These are phyloP conservation scores for Botryotinia globosa DNA, from an alignment of 2,329 filamentous ascomycete species.

Conservation along the genomic window DNA sequence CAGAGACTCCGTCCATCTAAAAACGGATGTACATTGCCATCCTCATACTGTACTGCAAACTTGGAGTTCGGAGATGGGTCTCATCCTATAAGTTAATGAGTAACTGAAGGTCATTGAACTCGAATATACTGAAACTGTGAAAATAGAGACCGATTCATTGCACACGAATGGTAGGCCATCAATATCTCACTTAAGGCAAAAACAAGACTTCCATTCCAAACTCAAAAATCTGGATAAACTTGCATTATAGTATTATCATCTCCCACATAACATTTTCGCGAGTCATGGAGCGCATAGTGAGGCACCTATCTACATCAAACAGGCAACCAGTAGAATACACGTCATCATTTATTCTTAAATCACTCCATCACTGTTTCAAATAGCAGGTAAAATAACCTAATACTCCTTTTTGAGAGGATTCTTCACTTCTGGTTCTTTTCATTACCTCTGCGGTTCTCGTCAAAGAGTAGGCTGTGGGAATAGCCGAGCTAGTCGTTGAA, in stretches of 20 bases:
- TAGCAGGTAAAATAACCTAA: not conserved
- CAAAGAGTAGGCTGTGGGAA: not conserved
- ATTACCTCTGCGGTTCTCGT: not conserved
- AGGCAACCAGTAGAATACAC: not conserved
- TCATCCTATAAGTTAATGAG: rapidly evolving
- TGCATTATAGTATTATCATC: not conserved
- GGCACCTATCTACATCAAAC: not conserved
- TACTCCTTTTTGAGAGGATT: not conserved
- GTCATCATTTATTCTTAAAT: not conserved
- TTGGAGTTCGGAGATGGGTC: not conserved
- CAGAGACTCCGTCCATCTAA: not conserved
- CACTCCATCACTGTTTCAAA: not conserved
- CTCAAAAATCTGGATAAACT: not conserved
- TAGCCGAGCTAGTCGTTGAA: not conserved
- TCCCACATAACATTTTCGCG: not conserved
- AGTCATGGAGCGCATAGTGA: not conserved
- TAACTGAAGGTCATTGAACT: not conserved
- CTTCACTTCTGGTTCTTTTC: not conserved
- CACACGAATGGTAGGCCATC: not conserved
- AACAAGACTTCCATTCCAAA: not conserved
- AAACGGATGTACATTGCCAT: not conserved
- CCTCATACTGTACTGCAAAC: not conserved
- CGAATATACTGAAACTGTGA: not conserved
- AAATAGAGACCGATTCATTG: not conserved
- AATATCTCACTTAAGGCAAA: not conserved